Base-by-base conservation (phyloP, 768 basidiomycete species). In the Lactarius hatsudake region DNA sequence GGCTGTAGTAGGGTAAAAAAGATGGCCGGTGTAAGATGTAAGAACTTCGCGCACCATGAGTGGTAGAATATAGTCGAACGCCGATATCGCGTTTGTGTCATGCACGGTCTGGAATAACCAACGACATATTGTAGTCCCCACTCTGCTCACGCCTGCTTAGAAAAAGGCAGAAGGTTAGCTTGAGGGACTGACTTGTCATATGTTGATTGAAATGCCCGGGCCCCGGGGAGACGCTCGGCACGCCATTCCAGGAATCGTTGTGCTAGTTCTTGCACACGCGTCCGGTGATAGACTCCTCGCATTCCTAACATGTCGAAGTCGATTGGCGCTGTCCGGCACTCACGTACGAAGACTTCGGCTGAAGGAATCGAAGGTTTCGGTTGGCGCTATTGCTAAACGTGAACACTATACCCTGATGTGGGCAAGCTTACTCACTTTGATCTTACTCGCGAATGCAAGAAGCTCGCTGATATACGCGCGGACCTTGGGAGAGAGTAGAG, bases 41-140 rank as follows among this genome's bases (percentile, higher is more conserved):
- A 58, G 54, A 36, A 51, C 43, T 59, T 28, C 64, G 78, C 81
- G 64, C 73, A 90, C 89, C 88, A 95, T 84, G 34, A 94, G 79
- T 15, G 90, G 91, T 3, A 94, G 80, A 64, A 94, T 87, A 70
- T 92, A 93, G 71, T 93, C 90, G 76, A 91, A 94, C 0, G 84
- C 81, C 4, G 88, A 85, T 42, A 86, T 83, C 8, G 93, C 92
- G 71, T 93, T 87, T 1, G 88, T 83, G 72, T 93, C 90, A 70
- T 91, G 88, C 20, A 94, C 74, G 9, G 86, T 83, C 71, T 87
- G 84, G 75, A 86, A 89, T 32, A 94, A 78, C 89, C 91, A 94
- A 72, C 86, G 88, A 79, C 89, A 91, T 42, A 90, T 81, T 0
- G 85, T 83, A 36, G 88, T 80, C 15, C 85, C 86, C 73, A 87